Base-by-base conservation (phyloP, 1,284 basidiomycete genomes). In the Pyrrhoderma lamaoense region DNA sequence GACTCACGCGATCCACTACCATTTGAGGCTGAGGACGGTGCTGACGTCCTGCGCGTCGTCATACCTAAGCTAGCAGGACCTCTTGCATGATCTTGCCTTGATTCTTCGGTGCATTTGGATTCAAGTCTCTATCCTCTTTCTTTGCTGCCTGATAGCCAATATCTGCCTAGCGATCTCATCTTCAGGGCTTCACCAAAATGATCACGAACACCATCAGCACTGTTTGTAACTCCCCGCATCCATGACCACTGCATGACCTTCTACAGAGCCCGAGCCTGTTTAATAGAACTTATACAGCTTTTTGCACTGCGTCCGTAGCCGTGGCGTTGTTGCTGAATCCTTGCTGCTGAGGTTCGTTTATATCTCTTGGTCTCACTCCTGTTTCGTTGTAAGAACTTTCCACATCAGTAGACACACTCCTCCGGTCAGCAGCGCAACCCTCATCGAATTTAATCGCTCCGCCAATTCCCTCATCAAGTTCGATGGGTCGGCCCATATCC, bases 391-490 rank as follows among this genome's bases (percentile, higher is more conserved):
- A 22, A 9, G 35, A 42, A n/a, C 21, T 18, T 21, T 22, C 16
- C 47, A 18, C 43, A 49, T 27, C 34, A 44, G 8, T 19, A 35
- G 8, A 22, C 42, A 19, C 42, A 49, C 46, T 21, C 36, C 54
- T 21, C 51, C 42, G 0, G 58, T n/a, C 59, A 11, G 35, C 16
- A 18, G 50, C 42, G 16, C n/a, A n/a, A n/a, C 58, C 47, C 8
- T 53, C 51, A 21, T 44, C 40, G n/a, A 47, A 53, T 19, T 34
- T 48, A 21, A 56, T 53, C 1, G 49, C 47, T 3, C 55, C 51
- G 34, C 64, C 56, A 34, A 51, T 57, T 14, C 62, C 68, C 47
- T 76, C 75, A 14, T 77, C 75, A 43, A 66, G 75, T 56, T 77
- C 72, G 47, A 83, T 75, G 4, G 61, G 67, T 2, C 65, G 56